Conservation (phyloP, 208 protist genomes). For the Acanthamoeba royreba region DNA sequence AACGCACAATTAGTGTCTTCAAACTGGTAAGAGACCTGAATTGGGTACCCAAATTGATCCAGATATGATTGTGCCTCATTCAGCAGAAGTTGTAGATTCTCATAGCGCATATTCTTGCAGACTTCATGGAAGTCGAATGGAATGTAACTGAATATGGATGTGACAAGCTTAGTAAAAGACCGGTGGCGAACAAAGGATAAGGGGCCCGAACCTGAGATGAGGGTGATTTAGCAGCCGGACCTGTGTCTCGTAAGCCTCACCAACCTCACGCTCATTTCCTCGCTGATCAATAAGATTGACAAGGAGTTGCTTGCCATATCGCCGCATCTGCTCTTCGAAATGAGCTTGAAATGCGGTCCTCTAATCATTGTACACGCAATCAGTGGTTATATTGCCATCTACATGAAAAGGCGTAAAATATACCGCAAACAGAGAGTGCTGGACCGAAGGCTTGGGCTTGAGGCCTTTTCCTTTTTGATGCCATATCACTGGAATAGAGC, state of each 20-base stretch:
- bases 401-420: not conserved
- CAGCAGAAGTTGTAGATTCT: conserved; percentile 64
- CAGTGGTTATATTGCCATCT: not conserved
- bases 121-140: conserved; percentile 80
- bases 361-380: not conserved
- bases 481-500: conserved; percentile 80
- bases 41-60: not conserved
- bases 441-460: conserved; percentile 44
- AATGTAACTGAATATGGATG: conserved; percentile 61
- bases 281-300: conserved; percentile 69
- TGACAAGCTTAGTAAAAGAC: not conserved
- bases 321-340: conserved; percentile 49
- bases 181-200: not conserved
- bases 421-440: conserved; percentile 43
- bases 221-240: not conserved
- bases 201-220: conserved; percentile 6
- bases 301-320: conserved; percentile 51
- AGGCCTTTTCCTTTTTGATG: conserved; percentile 57
- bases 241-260: conserved; percentile 57
- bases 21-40: not conserved
- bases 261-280: conserved; percentile 54
- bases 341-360: conserved; percentile 57
- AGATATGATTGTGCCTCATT: conserved; percentile 46
- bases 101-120: conserved; percentile 68
- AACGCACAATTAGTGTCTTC: not conserved